Evolutionary conservation across 208 protist genomes (phyloP).

Genomic region (Crithidia mellificae): DNA sequence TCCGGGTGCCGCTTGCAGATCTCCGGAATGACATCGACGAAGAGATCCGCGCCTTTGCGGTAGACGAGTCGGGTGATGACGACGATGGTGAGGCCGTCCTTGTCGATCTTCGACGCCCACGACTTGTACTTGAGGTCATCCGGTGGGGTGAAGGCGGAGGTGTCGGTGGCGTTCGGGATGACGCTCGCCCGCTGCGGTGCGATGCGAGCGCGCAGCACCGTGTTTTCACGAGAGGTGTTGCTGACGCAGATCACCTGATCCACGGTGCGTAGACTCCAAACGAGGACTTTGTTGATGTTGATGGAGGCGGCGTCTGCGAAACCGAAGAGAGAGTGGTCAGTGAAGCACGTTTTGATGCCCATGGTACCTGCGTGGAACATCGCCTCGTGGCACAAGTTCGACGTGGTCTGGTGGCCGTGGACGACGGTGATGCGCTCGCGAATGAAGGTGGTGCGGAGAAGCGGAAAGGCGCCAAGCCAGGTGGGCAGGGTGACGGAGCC

Average conservation of each 20-base stretch:
- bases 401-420: constrained; percentile 97
- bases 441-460: constrained; percentile 95
- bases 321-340: constrained; percentile 99
- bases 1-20: constrained; percentile 93
- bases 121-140: constrained; percentile 92
- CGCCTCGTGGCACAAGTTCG: constrained; percentile 94
- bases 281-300: constrained; percentile 97
- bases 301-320: constrained; percentile 95
- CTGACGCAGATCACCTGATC: constrained; percentile 98
- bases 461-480: constrained; percentile 79
- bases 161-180: constrained; percentile 98
- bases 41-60: constrained; percentile 96
- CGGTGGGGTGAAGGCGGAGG: constrained; percentile 82
- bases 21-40: constrained; percentile 95
- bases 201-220: constrained; percentile 94
- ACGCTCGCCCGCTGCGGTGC: constrained; percentile 93
- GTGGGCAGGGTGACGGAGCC: constrained; percentile 92
- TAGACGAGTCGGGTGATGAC: constrained; percentile 97
- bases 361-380: constrained; percentile 95
- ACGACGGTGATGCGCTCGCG: constrained; percentile 97
- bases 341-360: constrained; percentile 96
- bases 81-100: constrained; percentile 93
- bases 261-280: constrained; percentile 94
- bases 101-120: constrained; percentile 84
- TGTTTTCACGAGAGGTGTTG: constrained; percentile 98